Conservation (phyloP, 2,329 filamentous ascomycete genomes). For the Aspergillus sp. region DNA sequence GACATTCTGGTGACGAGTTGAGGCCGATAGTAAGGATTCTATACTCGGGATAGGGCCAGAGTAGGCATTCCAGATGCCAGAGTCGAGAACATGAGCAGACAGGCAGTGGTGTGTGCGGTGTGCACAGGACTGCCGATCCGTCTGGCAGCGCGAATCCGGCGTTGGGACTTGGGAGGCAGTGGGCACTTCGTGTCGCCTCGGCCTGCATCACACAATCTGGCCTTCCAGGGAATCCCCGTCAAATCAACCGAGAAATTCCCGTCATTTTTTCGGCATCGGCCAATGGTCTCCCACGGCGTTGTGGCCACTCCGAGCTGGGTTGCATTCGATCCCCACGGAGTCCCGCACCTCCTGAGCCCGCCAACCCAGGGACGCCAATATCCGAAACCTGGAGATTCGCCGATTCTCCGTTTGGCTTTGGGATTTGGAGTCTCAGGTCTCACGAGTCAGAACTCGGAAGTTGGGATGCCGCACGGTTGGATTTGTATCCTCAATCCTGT, state of each 20-base stretch:
- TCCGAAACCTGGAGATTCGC: background rate
- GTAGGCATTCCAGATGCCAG: no score
- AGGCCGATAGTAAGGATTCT: no score
- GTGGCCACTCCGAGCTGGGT: slow-evolving; percentile 12
- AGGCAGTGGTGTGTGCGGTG: no score
- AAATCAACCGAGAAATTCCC: background rate
- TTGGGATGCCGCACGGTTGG: no score
- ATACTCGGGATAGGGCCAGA: no score
- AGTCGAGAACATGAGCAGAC: no score
- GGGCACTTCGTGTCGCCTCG: background rate
- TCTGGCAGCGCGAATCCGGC: background rate
- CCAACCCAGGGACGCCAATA: background rate
- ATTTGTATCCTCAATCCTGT: no score
- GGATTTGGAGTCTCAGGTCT: background rate
- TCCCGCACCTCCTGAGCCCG: background rate
- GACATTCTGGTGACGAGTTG: no score
- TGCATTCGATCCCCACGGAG: slow-evolving; percentile 13
- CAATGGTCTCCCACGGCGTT: background rate
- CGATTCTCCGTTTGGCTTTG: background rate
- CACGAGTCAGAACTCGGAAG: no score
- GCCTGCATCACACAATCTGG: background rate
- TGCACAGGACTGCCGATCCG: no score
- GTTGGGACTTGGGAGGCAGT: background rate
- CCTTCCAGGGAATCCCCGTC: background rate
- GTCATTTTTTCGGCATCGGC: background rate